Percentiles rank a stretch among this genome's conserved stretches.
These are phyloP conservation scores for Globisporangium barbulae DNA, from an alignment of 352 stramenopile genomes.

Conservation along the genomic window DNA sequence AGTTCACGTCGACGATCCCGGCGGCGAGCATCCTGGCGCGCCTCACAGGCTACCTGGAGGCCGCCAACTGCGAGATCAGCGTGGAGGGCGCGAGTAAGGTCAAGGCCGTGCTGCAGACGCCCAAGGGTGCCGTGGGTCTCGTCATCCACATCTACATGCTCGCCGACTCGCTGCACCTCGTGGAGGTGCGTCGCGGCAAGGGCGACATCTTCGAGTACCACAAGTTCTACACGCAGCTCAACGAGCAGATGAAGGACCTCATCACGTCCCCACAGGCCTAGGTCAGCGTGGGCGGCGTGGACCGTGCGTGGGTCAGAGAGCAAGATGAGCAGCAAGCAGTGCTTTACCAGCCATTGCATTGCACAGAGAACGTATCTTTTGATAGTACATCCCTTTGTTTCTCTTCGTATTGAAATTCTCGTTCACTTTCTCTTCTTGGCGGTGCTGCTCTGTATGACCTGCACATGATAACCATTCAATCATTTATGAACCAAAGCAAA, in stretches of 20 bases:
- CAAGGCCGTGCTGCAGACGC: conserved; percentile 81
- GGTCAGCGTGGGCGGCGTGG: background rate
- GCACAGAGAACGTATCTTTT: conserved; percentile 3
- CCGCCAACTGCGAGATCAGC: conserved; percentile 73
- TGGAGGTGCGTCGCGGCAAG: conserved; percentile 87
- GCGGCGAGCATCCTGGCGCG: conserved; percentile 75
- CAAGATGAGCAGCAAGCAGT: background rate
- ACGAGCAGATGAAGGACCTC: conserved; percentile 85
- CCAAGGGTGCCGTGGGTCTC: conserved; percentile 85
- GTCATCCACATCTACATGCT: conserved; percentile 91
- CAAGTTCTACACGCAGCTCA: conserved; percentile 89
- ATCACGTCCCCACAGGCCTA: conserved; percentile 33
- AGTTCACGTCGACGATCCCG: conserved; percentile 84
- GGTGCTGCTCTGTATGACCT: background rate
- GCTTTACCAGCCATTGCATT: background rate
- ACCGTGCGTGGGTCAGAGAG: background rate
- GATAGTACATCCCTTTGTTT: conserved; percentile 14
- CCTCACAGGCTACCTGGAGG: conserved; percentile 75
- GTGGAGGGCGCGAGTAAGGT: conserved; percentile 80
- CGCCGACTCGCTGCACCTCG: conserved; percentile 79
- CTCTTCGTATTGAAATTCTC: background rate
- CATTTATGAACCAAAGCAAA: background rate
- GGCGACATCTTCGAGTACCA: conserved; percentile 91
- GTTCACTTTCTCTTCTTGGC: background rate
- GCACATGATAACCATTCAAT: background rate